These are phyloP conservation scores for Lonicera japonica DNA, from an alignment of 129 eudicot species.

Conservation along the genomic window DNA sequence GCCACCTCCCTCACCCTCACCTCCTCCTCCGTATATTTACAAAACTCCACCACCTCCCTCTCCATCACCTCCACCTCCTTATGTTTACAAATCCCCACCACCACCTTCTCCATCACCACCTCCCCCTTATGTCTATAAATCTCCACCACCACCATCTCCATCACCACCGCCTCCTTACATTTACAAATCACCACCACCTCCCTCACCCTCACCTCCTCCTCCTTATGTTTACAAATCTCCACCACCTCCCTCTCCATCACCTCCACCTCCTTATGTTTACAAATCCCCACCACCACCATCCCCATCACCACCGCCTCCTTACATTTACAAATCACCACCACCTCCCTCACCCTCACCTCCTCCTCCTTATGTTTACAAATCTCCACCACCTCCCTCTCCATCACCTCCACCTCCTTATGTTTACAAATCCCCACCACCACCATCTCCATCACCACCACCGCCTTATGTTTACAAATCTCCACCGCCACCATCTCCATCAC, in stretches of 20 bases:
- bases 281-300: constrained; percentile 6
- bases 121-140: not conserved
- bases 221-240: constrained; percentile 8
- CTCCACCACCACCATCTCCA: constrained; percentile 1
- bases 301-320: not conserved
- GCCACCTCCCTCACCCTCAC: too few relatives aligned
- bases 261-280: not conserved
- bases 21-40: too few relatives aligned
- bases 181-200: not conserved
- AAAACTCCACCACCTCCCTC: too few relatives aligned
- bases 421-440: not conserved
- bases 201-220: not conserved
- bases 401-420: not conserved
- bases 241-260: not conserved
- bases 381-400: constrained; percentile 3
- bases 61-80: too few relatives aligned
- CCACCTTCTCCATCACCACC: too few relatives aligned
- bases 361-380: constrained; percentile 4
- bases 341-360: not conserved
- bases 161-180: too few relatives aligned
- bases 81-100: too few relatives aligned
- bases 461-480: not conserved
- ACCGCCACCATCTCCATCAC: not conserved
- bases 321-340: not conserved
- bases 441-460: not conserved